Base-by-base conservation (phyloP, 78 protist species). In the Cyanophora paradoxa region DNA sequence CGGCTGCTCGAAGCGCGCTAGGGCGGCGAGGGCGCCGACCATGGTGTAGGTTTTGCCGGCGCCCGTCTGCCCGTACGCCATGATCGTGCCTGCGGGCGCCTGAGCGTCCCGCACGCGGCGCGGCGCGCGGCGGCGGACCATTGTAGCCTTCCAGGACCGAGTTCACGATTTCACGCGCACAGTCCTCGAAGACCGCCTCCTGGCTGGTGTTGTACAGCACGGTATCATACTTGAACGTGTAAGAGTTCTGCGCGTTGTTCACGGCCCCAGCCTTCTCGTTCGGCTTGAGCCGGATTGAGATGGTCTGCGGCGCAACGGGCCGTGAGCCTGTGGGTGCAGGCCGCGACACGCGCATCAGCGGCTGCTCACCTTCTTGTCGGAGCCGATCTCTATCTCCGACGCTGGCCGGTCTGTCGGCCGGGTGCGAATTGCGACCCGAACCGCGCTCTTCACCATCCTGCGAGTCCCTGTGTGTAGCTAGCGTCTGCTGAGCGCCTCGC, bases 51-150 rank as follows among this genome's bases (percentile, higher is more conserved):
- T 79, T 69, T 83, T 87, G 26, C 87, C 87, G 1, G 88, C 85
- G 11, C 91, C 91, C 1, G 91, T 87, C 73, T 87, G 91, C 4
- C 91, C 91, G 76, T 87, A 87, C 31, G 61, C 84, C 71, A 87
- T 14, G 33, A 87, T 28, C 3, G 84, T 81, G 26, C 81, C 81
- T 30, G 10, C 11, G 28, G 7, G 5, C 37, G 37, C 41, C 24
- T 41, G 37, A 7, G 24, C 16, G 39, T 37, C 20, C 3, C 30
- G 10, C 24, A 36, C 5, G 11, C 48, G 10, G 11, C 5, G 11
- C 48, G 10, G 11, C 28, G 31, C 54, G 8, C 31, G 30, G 48
- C 31, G 11, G n/a, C 13, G 7, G 36, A 48, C 74, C 82, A 22
- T 76, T 75, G 62, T 36, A 26, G 19, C 87, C 82, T 2, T 69